Conservation (phyloP, 1,284 basidiomycete species). For the Apiotrichum montevideense region DNA sequence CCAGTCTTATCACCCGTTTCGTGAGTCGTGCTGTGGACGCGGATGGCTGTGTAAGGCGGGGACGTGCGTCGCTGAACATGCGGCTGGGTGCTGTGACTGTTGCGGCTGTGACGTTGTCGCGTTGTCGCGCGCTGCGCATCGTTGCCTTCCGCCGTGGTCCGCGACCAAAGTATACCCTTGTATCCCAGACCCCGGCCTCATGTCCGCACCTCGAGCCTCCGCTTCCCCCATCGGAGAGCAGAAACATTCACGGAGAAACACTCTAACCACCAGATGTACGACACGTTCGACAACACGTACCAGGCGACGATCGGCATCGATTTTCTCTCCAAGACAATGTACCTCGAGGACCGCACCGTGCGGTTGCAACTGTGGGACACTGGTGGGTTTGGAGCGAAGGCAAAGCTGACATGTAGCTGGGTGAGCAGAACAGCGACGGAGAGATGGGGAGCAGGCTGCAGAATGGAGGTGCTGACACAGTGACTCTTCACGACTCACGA, state of each 20-base stretch:
- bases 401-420: conserved; percentile 25
- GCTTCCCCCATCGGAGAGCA: too few species aligned
- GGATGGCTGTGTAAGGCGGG: too few species aligned
- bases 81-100: too few species aligned
- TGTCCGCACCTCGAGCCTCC: too few species aligned
- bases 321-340: conserved; percentile 99
- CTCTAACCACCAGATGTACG: conserved; percentile 73
- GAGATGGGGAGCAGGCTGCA: not conserved
- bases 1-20: conserved; percentile 91
- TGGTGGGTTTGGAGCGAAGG: conserved; percentile 53
- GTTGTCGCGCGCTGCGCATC: not conserved
- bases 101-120: not conserved
- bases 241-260: too few species aligned
- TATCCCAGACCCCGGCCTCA: too few species aligned
- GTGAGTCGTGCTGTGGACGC: conserved; percentile 26
- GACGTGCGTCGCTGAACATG: too few species aligned
- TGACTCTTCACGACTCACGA: too few species aligned
- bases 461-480: not conserved
- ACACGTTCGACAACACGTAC: conserved; percentile 99
- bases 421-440: conserved; percentile 53
- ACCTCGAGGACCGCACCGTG: conserved; percentile 96
- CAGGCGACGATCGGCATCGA: conserved; percentile 99
- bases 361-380: conserved; percentile 98
- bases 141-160: too few species aligned
- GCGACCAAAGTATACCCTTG: too few species aligned